Evolutionary conservation across 2,329 filamentous ascomycete species (phyloP), one percentile per base, ranked within the genome.

Genomic region (Arthroderma sp.): DNA sequence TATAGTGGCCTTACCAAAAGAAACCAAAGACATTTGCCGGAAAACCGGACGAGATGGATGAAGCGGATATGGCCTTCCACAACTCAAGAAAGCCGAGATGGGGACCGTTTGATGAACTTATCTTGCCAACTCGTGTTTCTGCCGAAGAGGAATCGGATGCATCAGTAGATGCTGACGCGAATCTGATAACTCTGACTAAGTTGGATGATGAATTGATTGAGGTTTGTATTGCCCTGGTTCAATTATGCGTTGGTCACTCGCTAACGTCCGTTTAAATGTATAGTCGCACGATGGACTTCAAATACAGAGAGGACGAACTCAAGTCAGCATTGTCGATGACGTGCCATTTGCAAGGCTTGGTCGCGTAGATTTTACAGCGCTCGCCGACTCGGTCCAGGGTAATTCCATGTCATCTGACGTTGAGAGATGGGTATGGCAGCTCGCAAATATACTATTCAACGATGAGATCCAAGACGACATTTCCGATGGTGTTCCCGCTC

Each of bases 381-480:
- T 61, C 32, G 54, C 57, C 6, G 51, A 61, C 31, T 49, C 54
- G 3, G 55, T 59, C 39, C 50, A 54, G 37, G 51, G 50, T 44
- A 44, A 61, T 47, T 51, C 56, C 29, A 33, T 53, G 46, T 48
- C 59, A 29, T 50, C 56, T 28, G 58, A 65, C 47, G 51, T 58
- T 29, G 65, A 69, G 51, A 55, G 57, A n/a, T 51, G 64, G 27
- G 78, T 91, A 1, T 98, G 93, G 91, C 76, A 86, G 49, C 71
- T 98, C 32, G 82, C 86, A 1, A 83, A 84, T 46, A 80, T 95
- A 33, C 73, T 98, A 3, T 98, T 94, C 57, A 87, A 94, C 52
- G 71, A 79, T n/a, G 62, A 68, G 6, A 64, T 69, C 15, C 61
- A 70, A 31, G 65, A 69, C 42, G 64, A 69, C 44, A 66, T 68